Conservation (phyloP, 805 yeast genomes). For the Wickerhamiella dianesei region DNA sequence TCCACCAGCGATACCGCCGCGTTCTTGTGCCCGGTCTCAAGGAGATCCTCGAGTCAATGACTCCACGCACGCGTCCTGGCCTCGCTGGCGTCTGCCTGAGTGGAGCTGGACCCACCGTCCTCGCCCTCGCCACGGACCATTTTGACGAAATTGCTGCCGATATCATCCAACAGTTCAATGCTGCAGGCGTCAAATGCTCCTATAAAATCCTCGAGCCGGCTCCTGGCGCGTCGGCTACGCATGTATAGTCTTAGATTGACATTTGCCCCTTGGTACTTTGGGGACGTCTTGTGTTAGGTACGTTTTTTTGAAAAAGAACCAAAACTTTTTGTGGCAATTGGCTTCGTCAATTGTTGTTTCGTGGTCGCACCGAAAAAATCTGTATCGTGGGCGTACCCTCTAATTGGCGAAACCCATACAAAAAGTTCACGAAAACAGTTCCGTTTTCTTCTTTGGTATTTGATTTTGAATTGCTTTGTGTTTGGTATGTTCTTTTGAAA, state of each 20-base stretch:
- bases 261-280: no score
- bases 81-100: constrained; percentile 86
- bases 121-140: constrained; percentile 82
- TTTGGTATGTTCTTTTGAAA: no score
- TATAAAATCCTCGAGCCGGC: constrained; percentile 85
- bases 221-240: constrained; percentile 38
- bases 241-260: not conserved
- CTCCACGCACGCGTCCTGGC: constrained; percentile 73
- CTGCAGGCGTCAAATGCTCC: constrained; percentile 52
- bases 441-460: no score
- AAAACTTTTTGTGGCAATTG: not conserved
- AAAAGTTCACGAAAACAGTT: no score
- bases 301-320: not conserved
- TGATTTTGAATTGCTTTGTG: no score
- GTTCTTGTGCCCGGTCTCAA: constrained; percentile 82
- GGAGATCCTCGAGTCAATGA: constrained; percentile 63
- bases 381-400: no score
- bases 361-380: no score
- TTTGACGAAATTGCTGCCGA: constrained; percentile 71
- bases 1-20: constrained; percentile 95
- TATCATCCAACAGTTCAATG: constrained; percentile 54
- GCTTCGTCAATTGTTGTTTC: no score
- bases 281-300: no score
- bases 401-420: no score
- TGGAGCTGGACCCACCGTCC: constrained; percentile 96